Evolutionary conservation across 257 asterid species (phyloP).

Genomic region (Capsicum pubescens): DNA sequence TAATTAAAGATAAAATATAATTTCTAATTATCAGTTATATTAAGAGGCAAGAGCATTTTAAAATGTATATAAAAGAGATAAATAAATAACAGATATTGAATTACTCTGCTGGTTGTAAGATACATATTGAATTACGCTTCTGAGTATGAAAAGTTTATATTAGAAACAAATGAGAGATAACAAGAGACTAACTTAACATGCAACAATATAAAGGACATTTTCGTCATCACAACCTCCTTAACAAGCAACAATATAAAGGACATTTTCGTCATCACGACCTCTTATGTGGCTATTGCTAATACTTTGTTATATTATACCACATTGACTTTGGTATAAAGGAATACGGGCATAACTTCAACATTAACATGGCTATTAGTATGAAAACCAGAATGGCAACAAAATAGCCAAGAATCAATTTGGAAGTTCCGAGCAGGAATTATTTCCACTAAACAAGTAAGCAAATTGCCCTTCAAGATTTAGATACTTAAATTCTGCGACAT

Average conservation of each 20-base stretch:
- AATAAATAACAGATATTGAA: background rate
- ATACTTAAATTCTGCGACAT: background rate
- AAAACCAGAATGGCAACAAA: background rate
- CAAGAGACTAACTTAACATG: background rate
- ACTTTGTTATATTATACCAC: background rate
- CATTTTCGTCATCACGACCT: background rate
- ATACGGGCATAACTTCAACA: background rate
- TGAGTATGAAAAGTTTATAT: background rate
- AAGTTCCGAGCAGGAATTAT: background rate
- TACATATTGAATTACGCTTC: background rate
- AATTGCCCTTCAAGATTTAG: slow-evolving; percentile 6
- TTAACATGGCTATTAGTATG: background rate
- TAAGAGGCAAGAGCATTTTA: background rate
- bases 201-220: background rate
- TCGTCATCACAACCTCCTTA: background rate
- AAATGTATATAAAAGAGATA: background rate
- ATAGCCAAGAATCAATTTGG: background rate
- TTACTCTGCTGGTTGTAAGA: background rate
- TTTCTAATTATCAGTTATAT: background rate
- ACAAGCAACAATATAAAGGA: background rate
- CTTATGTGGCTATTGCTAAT: background rate
- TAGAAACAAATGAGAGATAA: background rate
- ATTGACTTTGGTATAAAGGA: background rate
- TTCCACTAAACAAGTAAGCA: background rate
- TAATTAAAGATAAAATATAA: background rate